Base-by-base conservation (phyloP, 352 stramenopile species). In the Phytophthora podocarpi region DNA sequence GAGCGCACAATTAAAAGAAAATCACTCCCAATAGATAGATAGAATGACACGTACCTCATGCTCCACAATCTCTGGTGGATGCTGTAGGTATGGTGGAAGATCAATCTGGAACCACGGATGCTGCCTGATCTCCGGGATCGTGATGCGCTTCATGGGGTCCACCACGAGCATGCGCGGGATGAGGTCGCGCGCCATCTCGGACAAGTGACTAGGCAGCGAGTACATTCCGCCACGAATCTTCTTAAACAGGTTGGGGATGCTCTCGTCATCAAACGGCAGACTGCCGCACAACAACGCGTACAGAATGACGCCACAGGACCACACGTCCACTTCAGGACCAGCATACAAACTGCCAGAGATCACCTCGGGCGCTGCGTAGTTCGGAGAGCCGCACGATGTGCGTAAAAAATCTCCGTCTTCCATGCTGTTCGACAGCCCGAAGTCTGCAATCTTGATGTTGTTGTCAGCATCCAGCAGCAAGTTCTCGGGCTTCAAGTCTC, bases 381-480 rank as follows among this genome's bases (percentile, higher is more conserved):
- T 99, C 5, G 98, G 98, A 21, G 96, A 99, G 3, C 95, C 94
- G 59, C 94, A 98, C 15, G 95, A 98, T 42, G 98, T 99, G 36
- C 95, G 87, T 55, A 99, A 80, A 65, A 99, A 99, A 47, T 99
- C 96, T 53, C 98, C 98, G 75, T 99, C 98, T 24, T 96, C 77
- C 89, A 99, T 99, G 41, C 98, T 84, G 75, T 99, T 99, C 16
- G 93, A 98, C 10, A 99, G 85, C 18, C 98, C 98, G 81, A 99
- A 99, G 73, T 99, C 98, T 9, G 97, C 98, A 76, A 99, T 99
- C 75, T 99, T 99, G 67, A 99, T 97, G 72, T 99, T 99, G 64
- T 99, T 98, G 70, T 99, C 97, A 8, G 90, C 93, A 76, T 99
- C 97, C 27, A 99, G 74, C 40, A 99, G 81, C 42, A 99, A 67